Conservation (phyloP, 1,284 basidiomycete species). For the Puccinia horiana region DNA sequence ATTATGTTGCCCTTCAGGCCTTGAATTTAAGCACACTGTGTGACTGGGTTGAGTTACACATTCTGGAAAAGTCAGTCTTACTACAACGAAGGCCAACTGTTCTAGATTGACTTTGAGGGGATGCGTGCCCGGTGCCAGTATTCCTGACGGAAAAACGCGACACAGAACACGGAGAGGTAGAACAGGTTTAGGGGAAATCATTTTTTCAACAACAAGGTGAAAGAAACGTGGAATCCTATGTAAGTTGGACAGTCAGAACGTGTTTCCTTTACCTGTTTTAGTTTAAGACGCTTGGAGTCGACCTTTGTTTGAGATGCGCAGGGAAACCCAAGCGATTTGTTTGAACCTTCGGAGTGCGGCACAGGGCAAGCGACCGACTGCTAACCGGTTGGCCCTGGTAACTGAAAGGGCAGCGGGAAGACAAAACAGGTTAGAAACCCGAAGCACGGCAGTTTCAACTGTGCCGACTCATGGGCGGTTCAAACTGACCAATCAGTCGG, state of each 20-base stretch:
- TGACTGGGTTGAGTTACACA: not conserved
- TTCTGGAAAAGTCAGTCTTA: not conserved
- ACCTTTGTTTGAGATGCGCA: conserved; percentile 15
- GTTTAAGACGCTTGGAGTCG: conserved; percentile 5
- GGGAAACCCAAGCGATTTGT: conserved; percentile 10
- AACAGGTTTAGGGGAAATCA: conserved; percentile 10
- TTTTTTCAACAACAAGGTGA: conserved; percentile 1
- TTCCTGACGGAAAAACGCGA: not conserved
- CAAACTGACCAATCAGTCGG: not conserved
- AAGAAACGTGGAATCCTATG: conserved; percentile 4
- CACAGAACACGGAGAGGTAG: not conserved
- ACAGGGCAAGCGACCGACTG: not conserved
- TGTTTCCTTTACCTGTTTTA: conserved; percentile 33
- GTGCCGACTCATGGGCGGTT: not conserved
- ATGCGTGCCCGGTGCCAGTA: not conserved
- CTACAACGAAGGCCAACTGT: not conserved
- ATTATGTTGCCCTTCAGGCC: not conserved
- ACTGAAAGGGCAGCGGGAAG: not conserved
- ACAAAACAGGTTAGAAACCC: conserved; percentile 19
- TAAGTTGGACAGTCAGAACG: not conserved
- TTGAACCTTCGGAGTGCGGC: not conserved
- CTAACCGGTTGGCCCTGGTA: conserved; percentile 7
- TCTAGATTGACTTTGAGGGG: not conserved
- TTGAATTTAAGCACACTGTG: not conserved
- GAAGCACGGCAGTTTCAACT: conserved; percentile 30